Conservation (phyloP, 768 basidiomycete genomes). For the Serendipita sp. region DNA sequence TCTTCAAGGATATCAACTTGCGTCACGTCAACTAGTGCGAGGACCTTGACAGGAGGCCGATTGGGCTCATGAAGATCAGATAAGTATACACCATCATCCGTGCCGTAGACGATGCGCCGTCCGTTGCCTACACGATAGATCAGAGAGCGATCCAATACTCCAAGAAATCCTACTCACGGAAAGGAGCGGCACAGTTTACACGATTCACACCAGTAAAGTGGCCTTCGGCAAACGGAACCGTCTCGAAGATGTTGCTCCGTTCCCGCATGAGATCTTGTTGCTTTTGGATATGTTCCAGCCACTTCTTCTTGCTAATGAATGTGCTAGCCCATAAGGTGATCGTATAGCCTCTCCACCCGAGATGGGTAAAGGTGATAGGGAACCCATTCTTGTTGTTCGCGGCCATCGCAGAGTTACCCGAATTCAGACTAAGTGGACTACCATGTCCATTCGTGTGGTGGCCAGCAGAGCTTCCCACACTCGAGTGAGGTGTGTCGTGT, state of each 20-base stretch:
- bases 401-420: constrained; percentile 26
- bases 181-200: constrained; percentile 82
- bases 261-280: constrained; percentile 79
- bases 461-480: constrained; percentile 15
- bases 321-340: constrained; percentile 86
- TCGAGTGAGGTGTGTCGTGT: constrained; percentile 7
- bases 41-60: constrained; percentile 69
- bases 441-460: not conserved
- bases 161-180: constrained; percentile 41
- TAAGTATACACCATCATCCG: constrained; percentile 91
- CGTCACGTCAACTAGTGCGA: constrained; percentile 74
- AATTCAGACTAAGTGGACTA: constrained; percentile 23
- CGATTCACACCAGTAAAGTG: constrained; percentile 76
- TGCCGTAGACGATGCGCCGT: constrained; percentile 83
- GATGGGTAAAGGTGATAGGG: constrained; percentile 83
- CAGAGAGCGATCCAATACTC: not conserved
- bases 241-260: constrained; percentile 75
- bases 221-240: constrained; percentile 66
- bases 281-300: constrained; percentile 82
- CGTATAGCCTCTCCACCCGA: constrained; percentile 85
- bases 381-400: constrained; percentile 66
- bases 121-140: constrained; percentile 53
- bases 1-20: constrained; percentile 96
- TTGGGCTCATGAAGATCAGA: constrained; percentile 67
- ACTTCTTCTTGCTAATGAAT: constrained; percentile 72